These are phyloP conservation scores for Colletotrichum phormii DNA, from an alignment of 2,329 filamentous ascomycete genomes.

Conservation along the genomic window DNA sequence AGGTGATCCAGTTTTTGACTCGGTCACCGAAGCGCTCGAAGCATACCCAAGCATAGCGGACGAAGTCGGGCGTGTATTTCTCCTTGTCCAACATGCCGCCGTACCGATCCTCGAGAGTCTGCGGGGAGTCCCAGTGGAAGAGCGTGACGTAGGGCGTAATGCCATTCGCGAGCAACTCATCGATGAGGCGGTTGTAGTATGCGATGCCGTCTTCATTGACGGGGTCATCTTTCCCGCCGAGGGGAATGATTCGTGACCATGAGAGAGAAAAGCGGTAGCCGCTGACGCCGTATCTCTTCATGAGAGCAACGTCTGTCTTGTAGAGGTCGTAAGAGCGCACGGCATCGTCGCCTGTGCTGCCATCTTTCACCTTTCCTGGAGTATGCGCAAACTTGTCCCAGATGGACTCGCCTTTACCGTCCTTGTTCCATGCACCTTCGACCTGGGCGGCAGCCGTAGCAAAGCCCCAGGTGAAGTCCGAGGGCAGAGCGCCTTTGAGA, in stretches of 20 bases:
- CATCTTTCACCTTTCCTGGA: slow-evolving; percentile 51
- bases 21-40: slow-evolving; percentile 67
- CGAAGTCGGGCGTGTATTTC: slow-evolving; percentile 70
- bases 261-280: slow-evolving; percentile 74
- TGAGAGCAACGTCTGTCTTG: slow-evolving; percentile 66
- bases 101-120: slow-evolving; percentile 68
- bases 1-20: slow-evolving; percentile 70
- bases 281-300: slow-evolving; percentile 69
- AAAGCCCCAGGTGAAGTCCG: slow-evolving; percentile 53
- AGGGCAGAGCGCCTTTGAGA: slow-evolving; percentile 44
- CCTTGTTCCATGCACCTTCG: slow-evolving; percentile 55
- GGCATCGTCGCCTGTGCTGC: slow-evolving; percentile 52
- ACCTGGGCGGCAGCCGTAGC: slow-evolving; percentile 54
- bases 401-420: slow-evolving; percentile 54
- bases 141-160: slow-evolving; percentile 72
- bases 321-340: slow-evolving; percentile 53
- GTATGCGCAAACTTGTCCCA: slow-evolving; percentile 55
- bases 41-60: slow-evolving; percentile 67
- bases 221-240: slow-evolving; percentile 71
- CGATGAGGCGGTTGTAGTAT: slow-evolving; percentile 70
- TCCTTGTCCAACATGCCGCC: slow-evolving; percentile 71
- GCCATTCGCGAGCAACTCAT: slow-evolving; percentile 66
- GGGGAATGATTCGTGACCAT: slow-evolving; percentile 73
- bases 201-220: slow-evolving; percentile 70
- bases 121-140: slow-evolving; percentile 75